Evolutionary conservation across 495 filamentous ascomycete species (phyloP).

Genomic region (Podospora didyma): DNA sequence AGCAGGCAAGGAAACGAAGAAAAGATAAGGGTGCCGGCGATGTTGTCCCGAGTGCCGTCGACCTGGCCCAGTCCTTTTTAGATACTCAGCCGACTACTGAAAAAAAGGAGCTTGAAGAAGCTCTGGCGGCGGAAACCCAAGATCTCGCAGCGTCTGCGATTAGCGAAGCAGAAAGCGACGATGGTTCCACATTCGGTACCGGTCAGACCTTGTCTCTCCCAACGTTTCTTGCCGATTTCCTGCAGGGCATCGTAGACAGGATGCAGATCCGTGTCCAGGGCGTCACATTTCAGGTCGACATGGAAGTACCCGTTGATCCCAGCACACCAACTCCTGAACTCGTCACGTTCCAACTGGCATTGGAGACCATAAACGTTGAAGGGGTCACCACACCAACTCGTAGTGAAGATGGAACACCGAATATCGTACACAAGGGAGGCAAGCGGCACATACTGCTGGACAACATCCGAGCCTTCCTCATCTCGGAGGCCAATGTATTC

Average conservation of each 20-base stretch:
- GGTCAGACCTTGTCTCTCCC: constrained; percentile 73
- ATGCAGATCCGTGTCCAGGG: constrained; percentile 64
- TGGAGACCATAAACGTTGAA: constrained; percentile 64
- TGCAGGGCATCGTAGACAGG: constrained; percentile 79
- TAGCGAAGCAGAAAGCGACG: constrained; percentile 59
- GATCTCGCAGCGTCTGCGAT: constrained; percentile 54
- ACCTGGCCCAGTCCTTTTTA: constrained; percentile 84
- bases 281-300: constrained; percentile 55
- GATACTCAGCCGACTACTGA: constrained; percentile 73
- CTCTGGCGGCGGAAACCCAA: constrained; percentile 63
- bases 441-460: constrained; percentile 62
- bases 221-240: constrained; percentile 72
- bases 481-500: constrained; percentile 71
- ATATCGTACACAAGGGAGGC: constrained; percentile 46
- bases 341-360: constrained; percentile 60
- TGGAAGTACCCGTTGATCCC: constrained; percentile 61
- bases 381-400: constrained; percentile 49
- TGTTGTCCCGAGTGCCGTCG: constrained; percentile 68
- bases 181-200: constrained; percentile 65
- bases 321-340: constrained; percentile 45
- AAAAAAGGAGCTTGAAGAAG: constrained; percentile 71
- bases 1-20: constrained; percentile 24
- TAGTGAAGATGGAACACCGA: constrained; percentile 25
- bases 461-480: constrained; percentile 60
- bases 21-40: constrained; percentile 26